Evolutionary conservation across 306 rosid species (phyloP), one percentile per base, ranked within the genome.

Genomic region (Cucurbita pepo): DNA sequence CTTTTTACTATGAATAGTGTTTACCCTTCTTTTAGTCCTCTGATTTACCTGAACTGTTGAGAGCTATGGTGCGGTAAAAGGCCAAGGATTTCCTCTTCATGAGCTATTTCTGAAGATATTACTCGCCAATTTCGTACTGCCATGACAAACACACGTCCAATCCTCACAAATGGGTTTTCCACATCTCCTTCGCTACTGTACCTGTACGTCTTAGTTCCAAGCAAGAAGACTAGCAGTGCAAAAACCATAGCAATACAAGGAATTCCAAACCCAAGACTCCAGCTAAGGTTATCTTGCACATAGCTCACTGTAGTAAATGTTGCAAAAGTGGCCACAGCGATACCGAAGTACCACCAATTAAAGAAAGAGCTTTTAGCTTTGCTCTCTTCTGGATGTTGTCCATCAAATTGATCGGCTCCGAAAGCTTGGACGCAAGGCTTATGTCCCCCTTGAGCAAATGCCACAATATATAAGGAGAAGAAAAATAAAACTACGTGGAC

Each of bases 361-460:
- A 91, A 91, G 83, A 91, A 91, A 19, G 97, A 82, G 86, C 92
- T 79, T 83, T 88, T 85, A n/a, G 85, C 90, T 52, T 75, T 84
- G 76, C 74, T 57, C 76, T 91, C 97, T 78, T 81, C 56, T 3
- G 86, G 85, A 64, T 91, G 72, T 8, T 69, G 34, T 11, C 72
- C 85, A 50, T 91, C 95, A 43, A 88, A 91, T 72, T 91, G 96
- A 54, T 86, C 96, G 1, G 93, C 96, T 62, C 92, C 96, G 18
- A 90, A 90, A 44, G 93, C 96, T 78, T 86, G 91, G 37, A 90
- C 89, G 64, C 93, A 90, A 10, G 96, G 96, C 86, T 90, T 90
- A 63, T 90, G 93, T 25, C 96, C 93, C 22, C 88, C 88, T 83
- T 82, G 89, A 6, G 76, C 96, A 60, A 86, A 4, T 12, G 89